Evolutionary conservation across 1,139 yeast genomes (phyloP), one percentile per base, ranked within the genome.

Genomic region (Pichia sp.): DNA sequence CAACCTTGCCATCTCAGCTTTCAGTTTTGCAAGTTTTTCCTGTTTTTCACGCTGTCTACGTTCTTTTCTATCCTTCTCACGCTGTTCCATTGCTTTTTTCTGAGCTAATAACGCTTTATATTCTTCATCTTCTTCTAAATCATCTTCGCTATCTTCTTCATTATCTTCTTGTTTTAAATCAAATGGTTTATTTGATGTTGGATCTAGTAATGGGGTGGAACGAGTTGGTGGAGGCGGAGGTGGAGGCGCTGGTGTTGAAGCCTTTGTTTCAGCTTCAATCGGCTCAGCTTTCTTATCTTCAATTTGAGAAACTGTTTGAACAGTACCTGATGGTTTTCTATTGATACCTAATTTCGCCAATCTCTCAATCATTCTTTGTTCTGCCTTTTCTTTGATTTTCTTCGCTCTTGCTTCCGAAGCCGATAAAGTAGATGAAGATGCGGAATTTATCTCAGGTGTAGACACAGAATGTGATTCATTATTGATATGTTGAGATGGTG

Each of bases 301-400:
- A 8, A 7, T 37, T 10, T 25, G 30, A 9, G 37, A n/a, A 8
- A 10, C 28, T 7, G 44, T 5, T 35, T 39, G 3, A 27, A 38
- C 39, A 34, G 28, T 48, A n/a, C 32, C 38, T 29, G 40, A 28
- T 30, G 39, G 18, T 56, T 84, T 73, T 33, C 77, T 71, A 47
- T 87, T 79, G 1, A 55, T 53, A 11, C 97, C 97, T 51, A 90
- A 74, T 55, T 85, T 86, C 1, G 96, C 96, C 62, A 89, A 73
- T 58, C 94, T 74, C 60, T 89, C 97, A 55, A 81, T 83, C 95
- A 90, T 89, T 61, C 88, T 78, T 66, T 84, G 81, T 58, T 86
- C 87, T 0, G 97, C 97, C 60, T 87, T 95, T 10, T 92, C 96
- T 63, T 87, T 88, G 52, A 89, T 83, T 57, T 82, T 81, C 6